A percentile compares a stretch with the other conserved stretches of the same genome.
Evolutionary conservation across 2,329 filamentous ascomycete species (phyloP).

Genomic region (Claviceps sorghi): DNA sequence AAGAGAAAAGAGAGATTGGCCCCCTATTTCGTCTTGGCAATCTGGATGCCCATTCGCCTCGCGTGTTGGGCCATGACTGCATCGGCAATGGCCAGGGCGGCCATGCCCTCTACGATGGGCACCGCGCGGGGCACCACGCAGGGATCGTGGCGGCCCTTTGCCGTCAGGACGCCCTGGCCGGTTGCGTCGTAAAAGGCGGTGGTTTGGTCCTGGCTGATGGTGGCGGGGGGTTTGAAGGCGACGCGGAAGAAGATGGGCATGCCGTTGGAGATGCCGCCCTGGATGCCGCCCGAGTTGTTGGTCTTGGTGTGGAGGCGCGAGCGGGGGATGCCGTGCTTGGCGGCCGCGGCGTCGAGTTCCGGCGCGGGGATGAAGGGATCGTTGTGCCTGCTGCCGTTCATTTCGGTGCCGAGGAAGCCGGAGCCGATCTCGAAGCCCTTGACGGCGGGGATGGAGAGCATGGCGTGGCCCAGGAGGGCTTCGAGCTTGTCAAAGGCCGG

Average conservation of each 20-base stretch:
- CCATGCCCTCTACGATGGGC: slow-evolving; percentile 85
- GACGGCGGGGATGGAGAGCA: slow-evolving; percentile 87
- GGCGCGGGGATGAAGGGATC: slow-evolving; percentile 41
- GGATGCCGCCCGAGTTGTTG: slow-evolving; percentile 89
- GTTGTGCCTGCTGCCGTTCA: slow-evolving; percentile 84
- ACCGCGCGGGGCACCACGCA: slow-evolving; percentile 82
- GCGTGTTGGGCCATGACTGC: slow-evolving; percentile 70
- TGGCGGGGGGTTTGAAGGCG: slow-evolving; percentile 88
- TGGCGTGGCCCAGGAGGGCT: slow-evolving; percentile 78
- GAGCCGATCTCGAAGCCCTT: slow-evolving; percentile 95
- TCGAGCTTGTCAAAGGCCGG: slow-evolving; percentile 94
- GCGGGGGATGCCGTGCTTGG: slow-evolving; percentile 29
- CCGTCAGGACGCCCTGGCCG: slow-evolving; percentile 60
- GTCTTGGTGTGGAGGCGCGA: slow-evolving; percentile 70
- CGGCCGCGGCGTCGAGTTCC: slow-evolving; percentile 30
- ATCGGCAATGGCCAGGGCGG: slow-evolving; percentile 75
- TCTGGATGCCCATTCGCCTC: slow-evolving; percentile 26
- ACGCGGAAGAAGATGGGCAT: slow-evolving; percentile 89
- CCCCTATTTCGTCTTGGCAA: slow-evolving; percentile 6
- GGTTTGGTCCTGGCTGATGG: slow-evolving; percentile 75
- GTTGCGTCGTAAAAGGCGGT: slow-evolving; percentile 67
- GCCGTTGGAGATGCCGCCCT: slow-evolving; percentile 90
- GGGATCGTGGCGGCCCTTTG: slow-evolving; percentile 89
- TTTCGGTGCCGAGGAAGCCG: slow-evolving; percentile 74
- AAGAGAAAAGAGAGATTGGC: too few species aligned